phyloP scores from a whole-genome alignment of 306 rosid genomes.

The Dicorynia guianensis region DNA sequence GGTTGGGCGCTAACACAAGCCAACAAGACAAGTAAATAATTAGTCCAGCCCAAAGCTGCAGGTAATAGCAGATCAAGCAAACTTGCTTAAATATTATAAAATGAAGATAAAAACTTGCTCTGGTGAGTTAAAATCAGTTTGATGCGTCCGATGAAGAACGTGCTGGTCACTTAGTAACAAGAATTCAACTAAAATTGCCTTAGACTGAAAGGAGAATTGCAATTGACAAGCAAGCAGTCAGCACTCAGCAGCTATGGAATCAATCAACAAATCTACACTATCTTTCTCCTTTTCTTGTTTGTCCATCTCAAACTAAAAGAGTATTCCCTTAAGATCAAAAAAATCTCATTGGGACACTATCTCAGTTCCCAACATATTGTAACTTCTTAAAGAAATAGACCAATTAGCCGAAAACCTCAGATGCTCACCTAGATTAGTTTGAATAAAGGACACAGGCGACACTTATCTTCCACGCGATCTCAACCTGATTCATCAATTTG shows the following conservation, averaged over 20 bases:
- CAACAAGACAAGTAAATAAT: not conserved
- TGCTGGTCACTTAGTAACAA: constrained; percentile 20
- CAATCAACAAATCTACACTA: not conserved
- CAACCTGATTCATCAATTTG: not conserved
- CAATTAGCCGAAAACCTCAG: not conserved
- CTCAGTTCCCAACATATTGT: not conserved
- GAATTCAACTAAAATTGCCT: constrained; percentile 2
- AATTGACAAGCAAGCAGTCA: no score
- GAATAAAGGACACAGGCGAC: not conserved
- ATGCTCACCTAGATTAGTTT: not conserved
- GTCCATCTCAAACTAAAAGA: not conserved
- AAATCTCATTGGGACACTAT: not conserved
- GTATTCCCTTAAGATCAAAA: not conserved
- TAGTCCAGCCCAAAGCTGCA: constrained; percentile 26
- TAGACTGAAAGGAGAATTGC: not conserved
- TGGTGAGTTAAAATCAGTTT: constrained; percentile 1
- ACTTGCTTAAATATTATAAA: not conserved
- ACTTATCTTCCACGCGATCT: constrained; percentile 14
- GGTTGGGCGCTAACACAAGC: constrained; percentile 2
- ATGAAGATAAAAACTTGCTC: constrained; percentile 10
- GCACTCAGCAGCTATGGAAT: not conserved
- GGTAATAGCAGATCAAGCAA: not conserved
- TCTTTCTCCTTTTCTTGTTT: not conserved
- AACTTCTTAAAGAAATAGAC: constrained; percentile 2
- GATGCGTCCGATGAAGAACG: constrained; percentile 16